A percentile compares a stretch with the other conserved stretches of the same genome.
These are phyloP conservation scores for Russula emetica DNA, from an alignment of 768 basidiomycete species.

Conservation along the genomic window DNA sequence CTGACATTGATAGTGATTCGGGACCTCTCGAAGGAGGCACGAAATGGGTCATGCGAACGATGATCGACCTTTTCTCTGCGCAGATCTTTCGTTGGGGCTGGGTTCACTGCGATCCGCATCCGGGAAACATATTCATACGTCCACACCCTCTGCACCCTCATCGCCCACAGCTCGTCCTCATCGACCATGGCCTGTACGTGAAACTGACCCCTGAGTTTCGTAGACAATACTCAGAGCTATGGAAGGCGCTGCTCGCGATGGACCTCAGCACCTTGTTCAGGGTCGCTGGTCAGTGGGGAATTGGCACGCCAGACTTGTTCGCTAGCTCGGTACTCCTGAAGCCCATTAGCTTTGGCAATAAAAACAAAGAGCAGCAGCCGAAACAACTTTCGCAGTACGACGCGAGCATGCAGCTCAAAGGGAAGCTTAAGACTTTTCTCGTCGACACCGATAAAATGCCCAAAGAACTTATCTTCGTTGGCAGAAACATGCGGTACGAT, in stretches of 20 bases:
- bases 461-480: constrained; percentile 68
- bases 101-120: constrained; percentile 75
- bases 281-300: constrained; percentile 60
- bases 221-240: constrained; percentile 71
- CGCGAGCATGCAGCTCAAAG: constrained; percentile 62
- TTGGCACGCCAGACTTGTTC: constrained; percentile 65
- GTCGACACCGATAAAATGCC: constrained; percentile 75
- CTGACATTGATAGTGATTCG: background rate
- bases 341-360: constrained; percentile 46
- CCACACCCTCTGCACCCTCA: constrained; percentile 46
- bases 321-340: constrained; percentile 70
- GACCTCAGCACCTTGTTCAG: constrained; percentile 51
- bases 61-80: constrained; percentile 82
- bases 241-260: constrained; percentile 59
- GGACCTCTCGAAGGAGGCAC: constrained; percentile 52
- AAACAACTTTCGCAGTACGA: constrained; percentile 57
- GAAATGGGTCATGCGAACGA: constrained; percentile 70
- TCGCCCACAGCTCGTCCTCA: constrained; percentile 65
- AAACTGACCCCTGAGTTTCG: constrained; percentile 61
- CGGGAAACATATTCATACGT: constrained; percentile 74
- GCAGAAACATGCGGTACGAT: constrained; percentile 66
- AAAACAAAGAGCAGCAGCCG: constrained; percentile 23
- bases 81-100: constrained; percentile 92
- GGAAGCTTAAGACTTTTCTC: constrained; percentile 60
- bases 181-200: constrained; percentile 93